Evolutionary conservation across 2,329 filamentous ascomycete species (phyloP).

Genomic region (Escovopsis weberi): DNA sequence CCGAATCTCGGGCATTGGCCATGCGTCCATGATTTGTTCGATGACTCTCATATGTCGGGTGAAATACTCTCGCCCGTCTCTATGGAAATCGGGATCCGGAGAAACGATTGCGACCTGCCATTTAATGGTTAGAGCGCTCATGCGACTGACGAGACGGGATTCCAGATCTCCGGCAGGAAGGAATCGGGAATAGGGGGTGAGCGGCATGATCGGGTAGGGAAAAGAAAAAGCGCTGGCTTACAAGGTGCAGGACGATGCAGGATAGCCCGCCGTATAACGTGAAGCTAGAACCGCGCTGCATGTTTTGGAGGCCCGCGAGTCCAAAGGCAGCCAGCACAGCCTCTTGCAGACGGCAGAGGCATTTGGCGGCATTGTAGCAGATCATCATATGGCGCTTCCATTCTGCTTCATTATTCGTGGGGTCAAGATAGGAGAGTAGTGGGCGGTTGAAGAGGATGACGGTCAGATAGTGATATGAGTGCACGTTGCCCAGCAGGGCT

Average conservation of each 20-base stretch:
- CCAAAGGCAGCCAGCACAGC: conserved; percentile 64
- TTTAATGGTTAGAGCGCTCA: background rate
- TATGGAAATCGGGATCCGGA: conserved; percentile 76
- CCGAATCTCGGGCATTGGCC: conserved; percentile 83
- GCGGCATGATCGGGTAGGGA: too few relatives aligned
- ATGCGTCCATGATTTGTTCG: conserved; percentile 67
- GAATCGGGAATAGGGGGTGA: too few relatives aligned
- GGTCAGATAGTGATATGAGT: conserved; percentile 75
- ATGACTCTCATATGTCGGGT: conserved; percentile 87
- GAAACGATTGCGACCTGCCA: conserved; percentile 77
- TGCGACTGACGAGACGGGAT: conserved; percentile 1
- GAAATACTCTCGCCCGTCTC: conserved; percentile 77
- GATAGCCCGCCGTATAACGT: conserved; percentile 86
- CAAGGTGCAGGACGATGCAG: conserved; percentile 84
- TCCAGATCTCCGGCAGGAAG: background rate
- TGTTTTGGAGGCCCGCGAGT: conserved; percentile 68
- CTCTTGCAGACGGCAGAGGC: conserved; percentile 76
- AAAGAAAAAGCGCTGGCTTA: conserved; percentile 33
- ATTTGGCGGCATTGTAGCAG: conserved; percentile 74
- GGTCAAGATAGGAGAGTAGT: conserved; percentile 66
- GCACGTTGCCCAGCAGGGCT: conserved; percentile 78
- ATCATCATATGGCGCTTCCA: conserved; percentile 85
- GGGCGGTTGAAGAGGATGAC: conserved; percentile 80
- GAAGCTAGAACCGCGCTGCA: conserved; percentile 90
- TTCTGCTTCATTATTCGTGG: conserved; percentile 50